Conservation (phyloP, 2,329 filamentous ascomycete species). For the Alternaria incomplexa region DNA sequence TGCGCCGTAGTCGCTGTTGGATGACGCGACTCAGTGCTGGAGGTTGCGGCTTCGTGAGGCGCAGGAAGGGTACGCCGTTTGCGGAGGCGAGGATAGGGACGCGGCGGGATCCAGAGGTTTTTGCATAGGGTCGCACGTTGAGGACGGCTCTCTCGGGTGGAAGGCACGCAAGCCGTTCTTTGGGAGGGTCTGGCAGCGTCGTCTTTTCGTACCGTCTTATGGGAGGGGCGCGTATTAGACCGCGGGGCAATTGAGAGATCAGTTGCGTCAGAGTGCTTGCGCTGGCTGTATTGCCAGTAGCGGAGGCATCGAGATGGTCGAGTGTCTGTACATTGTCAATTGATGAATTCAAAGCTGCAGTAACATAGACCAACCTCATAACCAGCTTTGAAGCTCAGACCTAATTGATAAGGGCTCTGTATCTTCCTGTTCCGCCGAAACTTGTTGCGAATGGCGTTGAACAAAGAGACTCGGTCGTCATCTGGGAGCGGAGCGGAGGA, state of each 20-base stretch:
- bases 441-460: conserved; percentile 64
- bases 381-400: conserved; percentile 68
- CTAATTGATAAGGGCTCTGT: conserved; percentile 65
- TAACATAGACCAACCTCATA: conserved; percentile 61
- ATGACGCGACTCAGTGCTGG: conserved; percentile 64
- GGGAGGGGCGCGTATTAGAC: conserved; percentile 29
- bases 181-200: conserved; percentile 11
- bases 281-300: conserved; percentile 38
- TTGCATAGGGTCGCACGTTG: conserved; percentile 56
- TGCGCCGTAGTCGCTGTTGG: conserved; percentile 56
- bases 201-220: conserved; percentile 2
- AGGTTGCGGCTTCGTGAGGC: conserved; percentile 70
- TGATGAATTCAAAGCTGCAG: background rate
- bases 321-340: conserved; percentile 42
- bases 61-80: conserved; percentile 67
- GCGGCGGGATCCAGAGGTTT: conserved; percentile 60
- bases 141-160: conserved; percentile 54
- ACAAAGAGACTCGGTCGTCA: conserved; percentile 59
- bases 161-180: conserved; percentile 35
- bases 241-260: conserved; percentile 51
- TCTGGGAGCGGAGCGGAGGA: conserved; percentile 60
- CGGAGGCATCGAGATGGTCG: conserved; percentile 53
- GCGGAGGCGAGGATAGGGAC: conserved; percentile 66
- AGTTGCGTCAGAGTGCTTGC: conserved; percentile 26
- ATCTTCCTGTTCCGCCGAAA: conserved; percentile 67